Percentiles rank a stretch among this genome's conserved stretches.
phyloP scores from a whole-genome alignment of 176 grass and related monocot species.

The Cymbopogon citratus region DNA sequence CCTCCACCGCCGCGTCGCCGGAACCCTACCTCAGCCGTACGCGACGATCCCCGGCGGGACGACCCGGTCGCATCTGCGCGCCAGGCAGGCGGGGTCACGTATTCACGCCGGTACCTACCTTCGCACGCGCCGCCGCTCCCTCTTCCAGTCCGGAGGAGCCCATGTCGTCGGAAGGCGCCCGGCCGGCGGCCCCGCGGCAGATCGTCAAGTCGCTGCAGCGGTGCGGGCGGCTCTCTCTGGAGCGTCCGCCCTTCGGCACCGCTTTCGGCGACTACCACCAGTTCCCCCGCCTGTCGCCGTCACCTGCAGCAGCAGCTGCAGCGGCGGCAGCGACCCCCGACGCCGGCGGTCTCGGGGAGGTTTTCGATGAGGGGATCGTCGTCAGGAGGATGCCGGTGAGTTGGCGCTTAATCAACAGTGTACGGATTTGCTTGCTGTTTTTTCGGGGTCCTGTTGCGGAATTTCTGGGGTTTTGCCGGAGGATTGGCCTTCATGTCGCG shows the following conservation, averaged over 20 bases:
- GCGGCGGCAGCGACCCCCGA: too few relatives aligned
- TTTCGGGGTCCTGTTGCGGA: not conserved
- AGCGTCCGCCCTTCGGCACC: conserved; percentile 21
- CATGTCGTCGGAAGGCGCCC: conserved; percentile 57
- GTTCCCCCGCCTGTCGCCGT: conserved; percentile 19
- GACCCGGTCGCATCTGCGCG: conserved; percentile 2
- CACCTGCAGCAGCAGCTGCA: not conserved
- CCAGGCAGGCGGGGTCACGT: conserved; percentile 16
- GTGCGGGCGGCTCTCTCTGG: conserved; percentile 3
- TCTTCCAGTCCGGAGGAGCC: not conserved
- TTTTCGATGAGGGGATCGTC: conserved; percentile 50
- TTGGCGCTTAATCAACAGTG: conserved; percentile 4
- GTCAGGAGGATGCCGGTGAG: conserved; percentile 64
- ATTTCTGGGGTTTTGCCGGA: conserved; percentile 20
- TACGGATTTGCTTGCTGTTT: conserved; percentile 10
- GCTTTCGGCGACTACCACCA: conserved; percentile 50
- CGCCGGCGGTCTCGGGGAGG: conserved; percentile 15
- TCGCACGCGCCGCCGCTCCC: not conserved
- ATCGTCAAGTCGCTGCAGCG: conserved; percentile 53
- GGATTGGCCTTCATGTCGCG: conserved; percentile 1
- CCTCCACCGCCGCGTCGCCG: conserved; percentile 16
- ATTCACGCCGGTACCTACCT: not conserved
- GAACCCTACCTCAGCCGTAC: conserved; percentile 18
- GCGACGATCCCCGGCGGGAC: not conserved
- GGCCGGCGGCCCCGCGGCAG: conserved; percentile 33